Conservation (phyloP, 2,329 filamentous ascomycete genomes). For the Aphanoascus verrucosus region DNA sequence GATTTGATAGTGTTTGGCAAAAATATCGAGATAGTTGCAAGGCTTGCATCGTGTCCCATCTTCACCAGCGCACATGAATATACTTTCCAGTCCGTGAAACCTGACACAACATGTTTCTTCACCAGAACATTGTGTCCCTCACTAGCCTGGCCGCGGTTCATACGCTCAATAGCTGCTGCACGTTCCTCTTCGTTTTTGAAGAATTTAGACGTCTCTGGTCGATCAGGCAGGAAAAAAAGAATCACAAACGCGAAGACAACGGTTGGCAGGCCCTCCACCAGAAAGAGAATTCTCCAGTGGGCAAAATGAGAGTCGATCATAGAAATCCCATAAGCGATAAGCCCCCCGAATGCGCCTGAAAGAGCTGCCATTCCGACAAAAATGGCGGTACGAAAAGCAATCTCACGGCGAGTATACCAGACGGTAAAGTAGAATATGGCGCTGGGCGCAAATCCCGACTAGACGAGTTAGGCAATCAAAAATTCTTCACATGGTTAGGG, state of each 20-base stretch:
- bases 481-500: neutral
- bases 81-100: slow-evolving; percentile 16
- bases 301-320: slow-evolving; percentile 25
- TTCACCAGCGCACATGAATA: slow-evolving; percentile 13
- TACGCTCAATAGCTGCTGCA: slow-evolving; percentile 12
- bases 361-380: slow-evolving; percentile 45
- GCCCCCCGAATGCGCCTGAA: slow-evolving; percentile 46
- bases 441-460: slow-evolving; percentile 49
- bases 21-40: slow-evolving; percentile 34
- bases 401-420: slow-evolving; percentile 47
- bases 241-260: slow-evolving; percentile 34
- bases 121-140: slow-evolving; percentile 15
- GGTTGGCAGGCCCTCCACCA: slow-evolving; percentile 41
- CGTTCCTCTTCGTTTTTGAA: slow-evolving; percentile 15
- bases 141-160: slow-evolving; percentile 15
- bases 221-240: slow-evolving; percentile 39
- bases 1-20: slow-evolving; percentile 37
- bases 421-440: slow-evolving; percentile 51
- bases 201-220: slow-evolving; percentile 15
- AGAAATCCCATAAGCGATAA: slow-evolving; percentile 30
- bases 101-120: slow-evolving; percentile 13
- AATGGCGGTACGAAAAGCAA: slow-evolving; percentile 45
- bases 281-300: slow-evolving; percentile 44
- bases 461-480: slow-evolving; percentile 21
- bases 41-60: slow-evolving; percentile 16